Conservation (phyloP, 108 stramenopile genomes). For the Pseudonitzschia pungens region DNA sequence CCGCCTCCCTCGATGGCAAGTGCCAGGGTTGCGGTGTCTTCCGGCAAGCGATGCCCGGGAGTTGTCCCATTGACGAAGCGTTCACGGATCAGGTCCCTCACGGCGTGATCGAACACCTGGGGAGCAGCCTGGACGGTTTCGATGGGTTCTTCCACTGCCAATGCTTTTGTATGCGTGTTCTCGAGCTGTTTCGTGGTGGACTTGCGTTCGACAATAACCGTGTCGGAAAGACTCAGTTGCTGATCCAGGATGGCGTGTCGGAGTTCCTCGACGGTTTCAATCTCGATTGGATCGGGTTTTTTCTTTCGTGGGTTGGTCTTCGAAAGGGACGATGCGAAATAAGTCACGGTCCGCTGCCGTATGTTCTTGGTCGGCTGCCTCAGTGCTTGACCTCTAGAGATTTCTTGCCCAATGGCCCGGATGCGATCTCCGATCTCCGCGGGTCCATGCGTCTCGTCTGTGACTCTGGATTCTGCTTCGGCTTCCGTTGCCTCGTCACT, state of each 20-base stretch:
- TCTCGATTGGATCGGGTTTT: background rate
- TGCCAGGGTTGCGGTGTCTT: conserved; percentile 65
- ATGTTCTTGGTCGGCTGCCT: background rate
- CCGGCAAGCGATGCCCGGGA: conserved; percentile 49
- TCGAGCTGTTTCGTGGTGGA: background rate
- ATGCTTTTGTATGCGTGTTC: background rate
- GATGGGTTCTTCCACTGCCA: too few relatives aligned
- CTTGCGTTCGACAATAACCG: conserved; percentile 17
- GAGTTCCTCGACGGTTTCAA: conserved; percentile 56
- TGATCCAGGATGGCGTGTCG: conserved; percentile 54
- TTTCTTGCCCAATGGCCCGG: background rate
- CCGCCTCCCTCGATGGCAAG: conserved; percentile 84
- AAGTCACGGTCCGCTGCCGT: background rate
- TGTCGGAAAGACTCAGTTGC: conserved; percentile 42
- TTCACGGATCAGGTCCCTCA: conserved; percentile 58
- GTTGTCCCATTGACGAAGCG: conserved; percentile 52
- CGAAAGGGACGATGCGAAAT: background rate
- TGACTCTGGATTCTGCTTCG: background rate
- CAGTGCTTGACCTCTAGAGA: background rate
- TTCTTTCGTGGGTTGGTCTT: background rate
- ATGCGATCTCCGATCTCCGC: background rate
- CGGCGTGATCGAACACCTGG: conserved; percentile 45
- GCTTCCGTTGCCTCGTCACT: background rate
- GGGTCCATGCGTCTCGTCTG: background rate
- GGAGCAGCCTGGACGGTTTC: background rate